Percentiles rank a stretch among this genome's conserved stretches.
Conservation (phyloP, 768 basidiomycete genomes). For the Lentinula raphanica region DNA sequence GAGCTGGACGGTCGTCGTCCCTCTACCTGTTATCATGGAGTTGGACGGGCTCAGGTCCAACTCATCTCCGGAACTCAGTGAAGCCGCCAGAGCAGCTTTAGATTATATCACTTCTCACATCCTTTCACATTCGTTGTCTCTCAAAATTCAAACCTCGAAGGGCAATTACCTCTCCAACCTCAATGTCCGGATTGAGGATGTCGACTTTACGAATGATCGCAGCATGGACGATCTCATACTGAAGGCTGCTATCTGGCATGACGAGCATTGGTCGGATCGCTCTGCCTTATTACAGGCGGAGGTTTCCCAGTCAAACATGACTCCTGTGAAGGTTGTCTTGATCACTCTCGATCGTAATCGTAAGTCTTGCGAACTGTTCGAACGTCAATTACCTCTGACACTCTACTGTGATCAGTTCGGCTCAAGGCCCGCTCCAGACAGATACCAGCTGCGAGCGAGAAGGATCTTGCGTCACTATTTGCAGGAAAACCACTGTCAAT, state of each 20-base stretch:
- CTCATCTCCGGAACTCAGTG: slow-evolving; percentile 55
- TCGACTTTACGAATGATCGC: slow-evolving; percentile 63
- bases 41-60: slow-evolving; percentile 84
- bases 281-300: slow-evolving; percentile 57
- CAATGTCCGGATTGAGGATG: slow-evolving; percentile 75
- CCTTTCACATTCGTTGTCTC: slow-evolving; percentile 63
- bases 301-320: slow-evolving; percentile 31
- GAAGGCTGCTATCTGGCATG: slow-evolving; percentile 88
- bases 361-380: slow-evolving; percentile 34
- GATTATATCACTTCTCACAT: slow-evolving; percentile 71
- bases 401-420: slow-evolving; percentile 51
- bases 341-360: slow-evolving; percentile 90
- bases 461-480: slow-evolving; percentile 73
- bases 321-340: slow-evolving; percentile 77
- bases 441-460: slow-evolving; percentile 80
- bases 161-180: slow-evolving; percentile 90
- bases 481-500: slow-evolving; percentile 16
- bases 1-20: slow-evolving; percentile 85
- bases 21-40: slow-evolving; percentile 94
- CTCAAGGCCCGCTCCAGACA: slow-evolving; percentile 86
- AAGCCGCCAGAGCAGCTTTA: slow-evolving; percentile 69
- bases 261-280: slow-evolving; percentile 88
- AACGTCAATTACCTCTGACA: slow-evolving; percentile 11
- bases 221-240: slow-evolving; percentile 96
- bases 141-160: slow-evolving; percentile 93